Percentiles rank a stretch among this genome's conserved stretches.
Conservation (phyloP, 768 basidiomycete species). For the Kwoniella mangroviensis region DNA sequence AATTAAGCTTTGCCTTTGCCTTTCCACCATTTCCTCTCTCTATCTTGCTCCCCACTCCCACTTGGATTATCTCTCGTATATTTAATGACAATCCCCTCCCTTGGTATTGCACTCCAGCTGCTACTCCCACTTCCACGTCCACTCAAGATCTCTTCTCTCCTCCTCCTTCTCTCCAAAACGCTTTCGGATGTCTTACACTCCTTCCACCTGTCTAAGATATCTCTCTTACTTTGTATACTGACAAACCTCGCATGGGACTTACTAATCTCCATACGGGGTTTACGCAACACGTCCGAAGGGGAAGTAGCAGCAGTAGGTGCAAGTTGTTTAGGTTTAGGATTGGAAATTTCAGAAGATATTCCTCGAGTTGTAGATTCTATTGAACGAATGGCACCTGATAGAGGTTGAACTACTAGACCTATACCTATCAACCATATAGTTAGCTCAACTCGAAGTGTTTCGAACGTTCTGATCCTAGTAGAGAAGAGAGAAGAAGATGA, state of each 20-base stretch:
- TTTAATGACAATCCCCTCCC: background rate
- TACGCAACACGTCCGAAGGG: constrained; percentile 3
- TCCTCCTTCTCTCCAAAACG: constrained; percentile 1
- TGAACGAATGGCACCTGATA: constrained; percentile 4
- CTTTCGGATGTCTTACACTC: background rate
- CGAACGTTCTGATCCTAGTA: background rate
- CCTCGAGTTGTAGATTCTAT: background rate
- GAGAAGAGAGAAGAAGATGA: background rate
- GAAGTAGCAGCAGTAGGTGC: background rate
- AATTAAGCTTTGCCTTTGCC: constrained; percentile 2
- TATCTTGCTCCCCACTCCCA: background rate
- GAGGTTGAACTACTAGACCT: background rate
- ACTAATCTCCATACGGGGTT: background rate
- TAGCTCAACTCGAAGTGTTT: background rate
- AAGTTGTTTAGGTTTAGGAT: background rate
- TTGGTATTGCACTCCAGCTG: too few relatives aligned
- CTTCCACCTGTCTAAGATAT: constrained; percentile 1
- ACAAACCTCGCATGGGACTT: background rate
- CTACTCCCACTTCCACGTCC: background rate
- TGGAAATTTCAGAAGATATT: background rate
- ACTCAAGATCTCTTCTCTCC: background rate
- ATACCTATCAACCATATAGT: background rate
- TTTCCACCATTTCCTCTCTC: constrained; percentile 5
- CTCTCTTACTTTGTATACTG: background rate
- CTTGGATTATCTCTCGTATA: background rate